Percentiles rank a stretch among this genome's conserved stretches.
These are phyloP conservation scores for Boechera retrofracta DNA, from an alignment of 345 rosid species.

Conservation along the genomic window DNA sequence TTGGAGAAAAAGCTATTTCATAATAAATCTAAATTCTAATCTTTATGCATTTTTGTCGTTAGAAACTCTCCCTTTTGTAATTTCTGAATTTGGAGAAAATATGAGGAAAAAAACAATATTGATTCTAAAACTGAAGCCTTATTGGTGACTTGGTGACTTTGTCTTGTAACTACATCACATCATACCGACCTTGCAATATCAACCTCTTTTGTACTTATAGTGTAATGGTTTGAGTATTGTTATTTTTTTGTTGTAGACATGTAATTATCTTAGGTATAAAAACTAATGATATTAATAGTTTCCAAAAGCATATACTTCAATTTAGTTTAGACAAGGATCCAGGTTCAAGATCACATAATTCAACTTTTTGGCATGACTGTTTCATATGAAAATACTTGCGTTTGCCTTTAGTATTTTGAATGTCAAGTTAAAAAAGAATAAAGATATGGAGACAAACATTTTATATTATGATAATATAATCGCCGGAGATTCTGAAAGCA, in stretches of 20 bases:
- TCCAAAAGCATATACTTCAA: conserved; percentile 4
- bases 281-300: background rate
- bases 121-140: background rate
- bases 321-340: background rate
- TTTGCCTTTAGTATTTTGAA: background rate
- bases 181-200: conserved; percentile 34
- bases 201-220: conserved; percentile 9
- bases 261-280: background rate
- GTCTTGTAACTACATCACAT: conserved; percentile 35
- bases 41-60: conserved; percentile 22
- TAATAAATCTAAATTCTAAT: background rate
- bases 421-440: background rate
- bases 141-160: conserved; percentile 4
- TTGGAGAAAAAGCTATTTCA: background rate
- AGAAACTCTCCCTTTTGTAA: conserved; percentile 26
- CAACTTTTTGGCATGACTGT: background rate
- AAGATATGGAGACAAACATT: background rate
- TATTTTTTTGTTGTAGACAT: conserved; percentile 21
- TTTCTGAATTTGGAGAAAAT: conserved; percentile 3
- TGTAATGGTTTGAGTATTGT: background rate
- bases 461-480: background rate
- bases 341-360: conserved; percentile 10
- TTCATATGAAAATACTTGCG: background rate
- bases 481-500: background rate
- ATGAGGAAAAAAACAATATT: background rate